Base-by-base conservation (phyloP, 352 stramenopile genomes). In the Phytophthora pistaciae region DNA sequence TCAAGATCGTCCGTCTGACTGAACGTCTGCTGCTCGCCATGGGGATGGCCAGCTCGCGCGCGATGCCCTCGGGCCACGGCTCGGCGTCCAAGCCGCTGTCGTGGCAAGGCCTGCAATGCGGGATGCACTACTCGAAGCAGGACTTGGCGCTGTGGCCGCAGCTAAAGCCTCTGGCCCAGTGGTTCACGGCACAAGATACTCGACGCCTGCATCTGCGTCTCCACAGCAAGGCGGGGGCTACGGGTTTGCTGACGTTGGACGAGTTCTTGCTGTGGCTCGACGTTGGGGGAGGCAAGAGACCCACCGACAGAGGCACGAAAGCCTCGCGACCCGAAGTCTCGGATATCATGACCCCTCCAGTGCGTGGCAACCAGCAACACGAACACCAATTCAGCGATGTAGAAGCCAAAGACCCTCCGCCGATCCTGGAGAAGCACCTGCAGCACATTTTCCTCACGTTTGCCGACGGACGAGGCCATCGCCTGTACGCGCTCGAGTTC, bases 391-490 rank as follows among this genome's bases (percentile, higher is more conserved):
- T 49, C 3, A 40, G 33, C 29, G 40, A 61, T 13, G 38, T 21
- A 3, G 23, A 63, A 31, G 31, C 44, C 7, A 58, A 63, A 50
- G 50, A 61, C 23, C 13, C 67, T 40, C 72, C 75, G 49, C 10
- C 75, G 38, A 60, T 91, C 48, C 23, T 91, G 52, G 83, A 91
- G 56, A 74, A 82, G 20, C 71, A 82, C 23, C 23, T 93, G n/a
- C 80, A 88, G 49, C 83, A 93, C 66, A 58, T 91, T 5, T 93
- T 93, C 66, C 56, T 80, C 9, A 87, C 82, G n/a, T 86, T 91
- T 36, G 70, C 72, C 7, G 63, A 68, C 10, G 53, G 61, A 31
- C 31, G 66, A 16, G 55, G 64, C 5, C 66, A 56, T 36, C 77
- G 76, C 3, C 13, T 93, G 18, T 92, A 84, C 27, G 85, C 77